phyloP scores from a whole-genome alignment of 2,329 filamentous ascomycete species.

The Sphaerostilbella broomeana region DNA sequence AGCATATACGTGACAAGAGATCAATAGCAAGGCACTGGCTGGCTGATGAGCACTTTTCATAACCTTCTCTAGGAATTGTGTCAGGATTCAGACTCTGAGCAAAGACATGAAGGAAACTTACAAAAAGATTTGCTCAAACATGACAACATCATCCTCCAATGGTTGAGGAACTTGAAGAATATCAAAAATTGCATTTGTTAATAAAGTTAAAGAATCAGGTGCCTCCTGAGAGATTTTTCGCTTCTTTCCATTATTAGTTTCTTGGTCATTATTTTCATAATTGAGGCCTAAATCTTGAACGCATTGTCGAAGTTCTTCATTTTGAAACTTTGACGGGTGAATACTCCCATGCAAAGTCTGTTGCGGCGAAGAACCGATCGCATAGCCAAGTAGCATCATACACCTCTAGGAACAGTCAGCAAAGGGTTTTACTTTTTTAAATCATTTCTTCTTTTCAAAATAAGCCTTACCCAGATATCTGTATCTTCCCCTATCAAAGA shows the following conservation, averaged over 20 bases:
- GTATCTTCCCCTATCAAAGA: constrained; percentile 27
- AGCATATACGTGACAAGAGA: constrained; percentile 46
- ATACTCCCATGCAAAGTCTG: constrained; percentile 19
- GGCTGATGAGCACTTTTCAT: constrained; percentile 40
- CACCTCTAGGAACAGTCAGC: constrained; percentile 25
- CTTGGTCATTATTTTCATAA: constrained; percentile 16
- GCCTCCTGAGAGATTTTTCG: constrained; percentile 21
- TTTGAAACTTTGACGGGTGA: constrained; percentile 25
- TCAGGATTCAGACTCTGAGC: constrained; percentile 16
- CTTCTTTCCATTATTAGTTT: constrained; percentile 21
- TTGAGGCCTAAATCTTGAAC: constrained; percentile 26
- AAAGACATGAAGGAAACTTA: constrained; percentile 33
- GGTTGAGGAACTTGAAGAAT: constrained; percentile 23
- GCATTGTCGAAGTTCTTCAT: constrained; percentile 22
- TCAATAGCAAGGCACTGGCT: constrained; percentile 48
- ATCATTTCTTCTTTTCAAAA: neutral
- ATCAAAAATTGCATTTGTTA: constrained; percentile 22
- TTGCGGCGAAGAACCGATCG: constrained; percentile 17
- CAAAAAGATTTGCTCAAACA: constrained; percentile 36
- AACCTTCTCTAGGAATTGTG: constrained; percentile 28
- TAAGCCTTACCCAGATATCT: constrained; percentile 36
- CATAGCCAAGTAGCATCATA: constrained; percentile 23
- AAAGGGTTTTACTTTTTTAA: neutral
- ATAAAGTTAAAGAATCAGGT: constrained; percentile 16
- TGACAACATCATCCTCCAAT: constrained; percentile 19